Percentiles rank a stretch among this genome's conserved stretches.
phyloP scores from a whole-genome alignment of 805 yeast genomes.

The Starmerella potacharoeniae region DNA sequence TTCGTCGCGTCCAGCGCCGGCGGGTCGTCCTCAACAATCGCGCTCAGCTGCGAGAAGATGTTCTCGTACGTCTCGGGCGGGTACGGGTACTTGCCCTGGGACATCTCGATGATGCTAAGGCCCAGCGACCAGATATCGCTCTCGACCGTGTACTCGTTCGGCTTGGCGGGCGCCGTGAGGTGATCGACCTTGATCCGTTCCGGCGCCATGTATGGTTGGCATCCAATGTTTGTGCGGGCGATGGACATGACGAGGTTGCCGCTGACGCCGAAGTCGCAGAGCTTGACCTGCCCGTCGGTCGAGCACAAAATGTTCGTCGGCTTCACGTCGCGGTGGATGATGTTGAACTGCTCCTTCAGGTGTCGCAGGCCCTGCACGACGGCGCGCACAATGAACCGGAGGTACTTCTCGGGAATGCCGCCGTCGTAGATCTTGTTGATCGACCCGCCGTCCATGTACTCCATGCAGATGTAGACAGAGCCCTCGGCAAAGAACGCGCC shows the following conservation, averaged over 20 bases:
- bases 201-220: slow-evolving; percentile 98
- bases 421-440: slow-evolving; percentile 70
- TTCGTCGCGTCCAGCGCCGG: slow-evolving; percentile 57
- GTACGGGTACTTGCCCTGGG: slow-evolving; percentile 89
- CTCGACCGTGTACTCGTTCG: slow-evolving; percentile 69
- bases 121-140: slow-evolving; percentile 96
- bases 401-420: slow-evolving; percentile 67
- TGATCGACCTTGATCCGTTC: slow-evolving; percentile 52
- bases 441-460: slow-evolving; percentile 94
- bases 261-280: slow-evolving; percentile 93
- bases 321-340: slow-evolving; percentile 91
- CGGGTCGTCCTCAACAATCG: slow-evolving; percentile 92
- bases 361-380: slow-evolving; percentile 73
- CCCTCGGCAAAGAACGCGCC: slow-evolving; percentile 98
- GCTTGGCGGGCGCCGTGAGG: slow-evolving; percentile 18
- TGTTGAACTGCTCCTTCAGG: slow-evolving; percentile 79
- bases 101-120: slow-evolving; percentile 71
- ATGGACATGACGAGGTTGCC: slow-evolving; percentile 91
- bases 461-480: slow-evolving; percentile 97
- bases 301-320: slow-evolving; percentile 87
- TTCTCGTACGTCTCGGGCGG: slow-evolving; percentile 87
- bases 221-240: slow-evolving; percentile 92
- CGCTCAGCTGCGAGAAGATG: slow-evolving; percentile 84
- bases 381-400: slow-evolving; percentile 68
- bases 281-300: slow-evolving; percentile 72